These are phyloP conservation scores for Coemansia sp. DNA, from an alignment of 192 early-diverging fungal species.

Conservation along the genomic window DNA sequence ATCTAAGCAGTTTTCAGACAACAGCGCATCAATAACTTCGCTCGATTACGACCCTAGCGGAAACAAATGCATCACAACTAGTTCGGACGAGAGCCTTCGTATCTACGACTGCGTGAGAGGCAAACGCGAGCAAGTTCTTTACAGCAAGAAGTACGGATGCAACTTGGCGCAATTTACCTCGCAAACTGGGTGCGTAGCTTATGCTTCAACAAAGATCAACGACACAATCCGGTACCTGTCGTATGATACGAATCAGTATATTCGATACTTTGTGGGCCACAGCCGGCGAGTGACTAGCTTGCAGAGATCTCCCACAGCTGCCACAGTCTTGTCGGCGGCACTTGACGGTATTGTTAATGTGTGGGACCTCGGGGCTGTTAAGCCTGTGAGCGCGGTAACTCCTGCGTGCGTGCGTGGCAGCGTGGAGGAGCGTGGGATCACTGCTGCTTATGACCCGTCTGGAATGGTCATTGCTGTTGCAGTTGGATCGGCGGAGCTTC, in stretches of 20 bases:
- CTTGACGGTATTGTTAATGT: constrained; percentile 74
- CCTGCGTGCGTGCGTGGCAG: constrained; percentile 1
- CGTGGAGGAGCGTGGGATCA: constrained; percentile 14
- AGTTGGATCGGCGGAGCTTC: constrained; percentile 53
- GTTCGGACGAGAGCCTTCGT: constrained; percentile 82
- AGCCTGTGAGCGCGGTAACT: constrained; percentile 31
- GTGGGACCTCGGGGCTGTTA: constrained; percentile 74
- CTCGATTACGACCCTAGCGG: constrained; percentile 80
- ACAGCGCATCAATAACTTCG: constrained; percentile 71
- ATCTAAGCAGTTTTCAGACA: constrained; percentile 76
- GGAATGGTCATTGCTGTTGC: constrained; percentile 74
- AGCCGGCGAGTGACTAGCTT: constrained; percentile 68
- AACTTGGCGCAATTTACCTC: constrained; percentile 86
- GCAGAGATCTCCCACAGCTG: constrained; percentile 71
- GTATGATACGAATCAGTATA: constrained; percentile 90
- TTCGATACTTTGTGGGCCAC: constrained; percentile 92
- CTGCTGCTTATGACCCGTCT: constrained; percentile 74
- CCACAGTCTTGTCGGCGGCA: constrained; percentile 62
- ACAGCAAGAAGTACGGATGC: constrained; percentile 96
- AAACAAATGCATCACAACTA: constrained; percentile 71
- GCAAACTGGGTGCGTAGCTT: constrained; percentile 70
- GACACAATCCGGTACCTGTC: constrained; percentile 93
- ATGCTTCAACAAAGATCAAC: constrained; percentile 94
- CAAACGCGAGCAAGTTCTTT: constrained; percentile 69
- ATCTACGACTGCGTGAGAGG: constrained; percentile 81